Conservation (phyloP, 164 flowering plant species). For the Dillenia suffruticosa region DNA sequence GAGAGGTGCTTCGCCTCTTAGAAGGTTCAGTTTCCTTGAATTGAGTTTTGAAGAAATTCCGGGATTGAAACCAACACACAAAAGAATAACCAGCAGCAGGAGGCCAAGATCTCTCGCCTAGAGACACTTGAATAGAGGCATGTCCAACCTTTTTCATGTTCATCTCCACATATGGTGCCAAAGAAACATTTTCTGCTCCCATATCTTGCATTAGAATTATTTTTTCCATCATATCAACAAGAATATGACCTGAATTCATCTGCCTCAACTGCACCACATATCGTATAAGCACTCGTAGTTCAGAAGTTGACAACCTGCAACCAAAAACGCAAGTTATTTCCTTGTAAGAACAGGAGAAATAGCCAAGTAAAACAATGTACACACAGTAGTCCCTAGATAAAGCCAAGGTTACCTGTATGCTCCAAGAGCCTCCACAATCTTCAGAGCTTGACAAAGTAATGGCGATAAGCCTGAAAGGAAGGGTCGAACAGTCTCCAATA, state of each 20-base stretch:
- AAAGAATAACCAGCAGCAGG: conserved; percentile 99
- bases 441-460: conserved; percentile 65
- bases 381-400: not conserved
- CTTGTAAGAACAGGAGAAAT: too few relatives aligned
- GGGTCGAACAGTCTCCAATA: conserved; percentile 80
- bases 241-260: conserved; percentile 60
- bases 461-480: conserved; percentile 82
- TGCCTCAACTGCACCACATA: conserved; percentile 76
- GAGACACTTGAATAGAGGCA: conserved; percentile 89
- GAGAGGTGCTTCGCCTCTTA: conserved; percentile 32
- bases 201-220: conserved; percentile 70
- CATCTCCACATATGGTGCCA: conserved; percentile 94
- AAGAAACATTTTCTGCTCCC: conserved; percentile 67
- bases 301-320: conserved; percentile 80
- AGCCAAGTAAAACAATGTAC: not conserved
- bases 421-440: conserved; percentile 93
- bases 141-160: conserved; percentile 92
- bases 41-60: conserved; percentile 57
- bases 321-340: conserved; percentile 11
- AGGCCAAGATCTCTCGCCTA: conserved; percentile 99
- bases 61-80: conserved; percentile 95
- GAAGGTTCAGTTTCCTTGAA: conserved; percentile 46
- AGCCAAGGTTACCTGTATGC: conserved; percentile 64
- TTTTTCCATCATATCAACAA: conserved; percentile 90
- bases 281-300: conserved; percentile 76